Evolutionary conservation across 352 stramenopile species (phyloP).

Genomic region (Phytopythium ostracodes): DNA sequence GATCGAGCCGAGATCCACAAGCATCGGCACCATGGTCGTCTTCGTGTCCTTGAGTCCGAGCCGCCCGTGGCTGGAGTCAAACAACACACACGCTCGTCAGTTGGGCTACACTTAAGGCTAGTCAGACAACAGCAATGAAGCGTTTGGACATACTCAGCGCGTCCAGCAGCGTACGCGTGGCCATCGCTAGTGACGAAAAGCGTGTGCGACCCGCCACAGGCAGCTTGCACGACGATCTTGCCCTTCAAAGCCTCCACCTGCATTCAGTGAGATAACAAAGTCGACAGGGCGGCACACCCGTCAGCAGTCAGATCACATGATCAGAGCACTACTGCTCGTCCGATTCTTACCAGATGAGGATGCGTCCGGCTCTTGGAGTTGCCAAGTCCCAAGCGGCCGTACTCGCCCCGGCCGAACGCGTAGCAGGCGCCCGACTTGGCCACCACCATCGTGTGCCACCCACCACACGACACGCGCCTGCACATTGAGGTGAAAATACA

Average conservation of each 20-base stretch:
- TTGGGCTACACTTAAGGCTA: not conserved
- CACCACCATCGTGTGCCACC: constrained; percentile 81
- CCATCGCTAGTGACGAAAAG: constrained; percentile 86
- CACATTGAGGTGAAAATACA: not conserved
- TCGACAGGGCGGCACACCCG: not conserved
- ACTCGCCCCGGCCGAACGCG: constrained; percentile 74
- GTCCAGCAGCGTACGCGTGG: constrained; percentile 75
- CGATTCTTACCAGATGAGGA: constrained; percentile 41
- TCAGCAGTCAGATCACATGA: not conserved
- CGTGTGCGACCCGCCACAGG: constrained; percentile 81
- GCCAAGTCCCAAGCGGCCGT: constrained; percentile 81
- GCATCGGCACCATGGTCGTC: constrained; percentile 39
- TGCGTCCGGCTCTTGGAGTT: constrained; percentile 67
- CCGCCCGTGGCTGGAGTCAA: constrained; percentile 49
- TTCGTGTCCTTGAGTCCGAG: constrained; percentile 60
- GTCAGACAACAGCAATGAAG: not conserved
- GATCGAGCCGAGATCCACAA: constrained; percentile 47
- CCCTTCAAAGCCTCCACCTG: constrained; percentile 63
- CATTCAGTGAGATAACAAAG: constrained; percentile 1
- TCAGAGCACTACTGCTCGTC: not conserved
- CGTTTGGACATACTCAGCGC: constrained; percentile 64
- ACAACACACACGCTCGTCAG: constrained; percentile 5
- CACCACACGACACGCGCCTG: constrained; percentile 76
- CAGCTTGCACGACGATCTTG: constrained; percentile 63
- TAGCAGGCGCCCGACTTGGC: constrained; percentile 73